Conservation (phyloP, 805 yeast species). For the Candida dendrica region DNA sequence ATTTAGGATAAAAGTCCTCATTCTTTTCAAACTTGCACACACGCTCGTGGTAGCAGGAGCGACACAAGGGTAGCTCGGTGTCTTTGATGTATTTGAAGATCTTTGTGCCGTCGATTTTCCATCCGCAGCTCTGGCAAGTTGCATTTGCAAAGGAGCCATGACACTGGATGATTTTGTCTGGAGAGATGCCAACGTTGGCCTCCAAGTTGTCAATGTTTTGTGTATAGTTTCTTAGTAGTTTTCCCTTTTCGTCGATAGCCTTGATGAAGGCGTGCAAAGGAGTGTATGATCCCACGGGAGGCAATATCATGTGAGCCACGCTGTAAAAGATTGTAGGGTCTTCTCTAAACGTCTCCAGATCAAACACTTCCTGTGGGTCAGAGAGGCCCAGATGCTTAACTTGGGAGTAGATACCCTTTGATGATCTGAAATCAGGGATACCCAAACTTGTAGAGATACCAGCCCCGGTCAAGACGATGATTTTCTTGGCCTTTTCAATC, state of each 20-base stretch:
- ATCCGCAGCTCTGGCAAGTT: constrained; percentile 71
- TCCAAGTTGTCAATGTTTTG: constrained; percentile 89
- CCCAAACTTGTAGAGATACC: constrained; percentile 89
- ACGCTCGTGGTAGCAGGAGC: constrained; percentile 48
- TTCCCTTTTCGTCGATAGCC: constrained; percentile 66
- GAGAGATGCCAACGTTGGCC: constrained; percentile 64
- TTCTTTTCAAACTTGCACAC: constrained; percentile 22
- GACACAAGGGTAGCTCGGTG: constrained; percentile 64
- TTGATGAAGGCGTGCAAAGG: constrained; percentile 80
- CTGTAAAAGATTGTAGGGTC: constrained; percentile 79
- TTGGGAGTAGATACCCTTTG: constrained; percentile 74
- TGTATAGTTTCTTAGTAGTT: constrained; percentile 76
- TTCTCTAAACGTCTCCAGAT: constrained; percentile 57
- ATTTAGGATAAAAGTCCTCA: constrained; percentile 27
- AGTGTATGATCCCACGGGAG: constrained; percentile 59
- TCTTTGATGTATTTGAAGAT: constrained; percentile 54
- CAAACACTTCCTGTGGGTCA: constrained; percentile 91
- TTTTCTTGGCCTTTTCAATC: constrained; percentile 47
- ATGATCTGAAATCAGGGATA: constrained; percentile 87
- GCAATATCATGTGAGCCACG: constrained; percentile 80
- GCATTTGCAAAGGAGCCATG: constrained; percentile 92
- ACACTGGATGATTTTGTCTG: constrained; percentile 73
- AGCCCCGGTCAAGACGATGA: constrained; percentile 83
- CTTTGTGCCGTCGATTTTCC: constrained; percentile 56
- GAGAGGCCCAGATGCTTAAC: constrained; percentile 60